phyloP scores from a whole-genome alignment of 2,329 filamentous ascomycete species.

The Penicillium sp. region DNA sequence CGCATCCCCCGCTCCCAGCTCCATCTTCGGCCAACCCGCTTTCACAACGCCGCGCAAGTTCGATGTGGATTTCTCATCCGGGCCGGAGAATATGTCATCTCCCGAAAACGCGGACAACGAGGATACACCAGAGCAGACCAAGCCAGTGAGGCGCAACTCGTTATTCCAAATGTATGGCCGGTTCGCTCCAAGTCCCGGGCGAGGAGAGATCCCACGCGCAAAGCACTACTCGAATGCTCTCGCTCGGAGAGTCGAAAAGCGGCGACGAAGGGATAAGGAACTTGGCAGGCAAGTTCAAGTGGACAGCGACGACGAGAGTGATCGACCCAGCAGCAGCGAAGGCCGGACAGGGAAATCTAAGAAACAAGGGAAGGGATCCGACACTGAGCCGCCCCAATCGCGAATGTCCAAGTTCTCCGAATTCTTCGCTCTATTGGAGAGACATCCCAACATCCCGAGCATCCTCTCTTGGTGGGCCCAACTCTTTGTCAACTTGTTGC shows the following conservation, averaged over 20 bases:
- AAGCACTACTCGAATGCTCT: conserved; percentile 46
- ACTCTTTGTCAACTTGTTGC: conserved; percentile 49
- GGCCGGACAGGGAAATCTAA: conserved; percentile 29
- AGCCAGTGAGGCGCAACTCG: conserved; percentile 36
- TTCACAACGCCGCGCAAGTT: conserved; percentile 49
- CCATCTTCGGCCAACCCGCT: conserved; percentile 38
- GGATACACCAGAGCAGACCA: conserved; percentile 42
- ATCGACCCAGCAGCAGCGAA: conserved; percentile 36
- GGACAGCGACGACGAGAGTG: conserved; percentile 42
- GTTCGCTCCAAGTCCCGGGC: conserved; percentile 52
- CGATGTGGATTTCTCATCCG: conserved; percentile 47
- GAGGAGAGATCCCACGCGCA: conserved; percentile 58
- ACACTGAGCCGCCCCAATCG: conserved; percentile 24
- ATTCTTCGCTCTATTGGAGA: conserved; percentile 58
- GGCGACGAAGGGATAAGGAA: conserved; percentile 45
- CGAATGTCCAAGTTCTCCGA: conserved; percentile 41
- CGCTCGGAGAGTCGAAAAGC: conserved; percentile 45
- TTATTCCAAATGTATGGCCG: conserved; percentile 41
- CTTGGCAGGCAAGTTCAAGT: conserved; percentile 41
- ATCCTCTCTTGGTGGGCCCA: conserved; percentile 64
- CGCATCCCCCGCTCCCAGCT: conserved; percentile 29
- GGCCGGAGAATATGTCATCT: conserved; percentile 44
- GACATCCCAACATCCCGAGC: conserved; percentile 60
- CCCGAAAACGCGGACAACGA: conserved; percentile 46
- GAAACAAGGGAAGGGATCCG: conserved; percentile 16